Evolutionary conservation across 2,329 filamentous ascomycete species (phyloP), one percentile per base, ranked within the genome.

Genomic region (Cylindrodendrum hubeiense): DNA sequence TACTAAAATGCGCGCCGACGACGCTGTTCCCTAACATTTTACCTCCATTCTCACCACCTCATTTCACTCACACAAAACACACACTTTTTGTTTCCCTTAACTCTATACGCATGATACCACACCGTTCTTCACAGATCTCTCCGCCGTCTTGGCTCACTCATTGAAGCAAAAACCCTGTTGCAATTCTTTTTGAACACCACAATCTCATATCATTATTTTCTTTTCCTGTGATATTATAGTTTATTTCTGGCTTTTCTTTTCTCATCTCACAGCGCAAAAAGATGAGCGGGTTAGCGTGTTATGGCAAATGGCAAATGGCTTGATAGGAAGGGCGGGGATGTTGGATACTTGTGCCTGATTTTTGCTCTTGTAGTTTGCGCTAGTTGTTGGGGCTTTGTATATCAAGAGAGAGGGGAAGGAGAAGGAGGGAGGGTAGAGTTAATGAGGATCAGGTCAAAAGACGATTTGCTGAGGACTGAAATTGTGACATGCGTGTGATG

Each of bases 91-190:
- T 63, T 71, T 67, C 56, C 56, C 37, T 63, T 70, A 61, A 53
- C 64, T 63, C 59, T 69, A 65, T 68, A 71, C 65, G 63, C 65
- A 73, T 67, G 69, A 70, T 71, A 69, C 66, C 71, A 74, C 61
- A 65, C 43, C 51, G 66, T 62, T 59, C 53, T 44, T 58, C 59
- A 53, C 58, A 65, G 57, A 68, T 61, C 61, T 58, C 60, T 66
- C 51, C 56, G 60, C 51, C 39, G 44, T 61, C 44, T 73, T 63
- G 60, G 60, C 63, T 17, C 58, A 47, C 51, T 67, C 58, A 60
- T 39, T 54, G 47, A 63, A 68, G 26, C 61, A 43, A 60, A 57
- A 53, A 57, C 39, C 63, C 51, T 22, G 22, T 55, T 51, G 47
- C 8, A 46, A 54, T 51, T 63, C 54, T 37, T 33, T 19, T 49